Evolutionary conservation across 768 basidiomycete species (phyloP).

Genomic region (Lactarius trivialis): DNA sequence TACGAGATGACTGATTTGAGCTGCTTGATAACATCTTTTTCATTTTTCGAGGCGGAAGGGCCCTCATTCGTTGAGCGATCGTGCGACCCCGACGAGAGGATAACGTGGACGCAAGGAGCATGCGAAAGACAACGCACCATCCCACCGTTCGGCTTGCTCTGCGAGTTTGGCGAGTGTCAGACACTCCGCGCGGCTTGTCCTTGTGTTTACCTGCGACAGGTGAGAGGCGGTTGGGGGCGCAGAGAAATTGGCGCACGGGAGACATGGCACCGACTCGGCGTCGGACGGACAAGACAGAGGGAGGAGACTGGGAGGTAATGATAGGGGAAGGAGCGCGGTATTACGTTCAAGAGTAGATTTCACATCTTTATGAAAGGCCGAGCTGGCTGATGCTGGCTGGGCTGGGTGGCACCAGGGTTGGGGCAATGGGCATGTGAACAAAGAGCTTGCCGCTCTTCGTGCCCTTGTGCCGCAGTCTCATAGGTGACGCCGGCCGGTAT

Average conservation of each 20-base stretch:
- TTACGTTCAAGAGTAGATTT: background rate
- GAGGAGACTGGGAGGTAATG: background rate
- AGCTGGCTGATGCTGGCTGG: background rate
- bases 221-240: background rate
- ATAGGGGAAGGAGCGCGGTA: background rate
- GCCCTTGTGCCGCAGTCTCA: background rate
- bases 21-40: constrained; percentile 64
- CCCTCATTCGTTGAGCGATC: background rate
- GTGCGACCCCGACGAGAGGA: background rate
- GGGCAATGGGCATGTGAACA: constrained; percentile 20
- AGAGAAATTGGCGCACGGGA: constrained; percentile 12
- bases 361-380: constrained; percentile 11
- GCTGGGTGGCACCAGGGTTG: constrained; percentile 17
- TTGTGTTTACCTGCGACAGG: constrained; percentile 21
- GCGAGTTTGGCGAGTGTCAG: constrained; percentile 72
- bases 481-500: background rate
- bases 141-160: constrained; percentile 84
- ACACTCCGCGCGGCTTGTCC: constrained; percentile 30
- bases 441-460: constrained; percentile 1
- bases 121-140: constrained; percentile 44
- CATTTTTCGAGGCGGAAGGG: background rate
- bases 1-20: constrained; percentile 69
- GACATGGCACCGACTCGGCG: constrained; percentile 6
- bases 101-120: background rate
- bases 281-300: background rate